Evolutionary conservation across 2,329 filamentous ascomycete species (phyloP), one percentile per base, ranked within the genome.

Genomic region (Pseudocercospora vitis): DNA sequence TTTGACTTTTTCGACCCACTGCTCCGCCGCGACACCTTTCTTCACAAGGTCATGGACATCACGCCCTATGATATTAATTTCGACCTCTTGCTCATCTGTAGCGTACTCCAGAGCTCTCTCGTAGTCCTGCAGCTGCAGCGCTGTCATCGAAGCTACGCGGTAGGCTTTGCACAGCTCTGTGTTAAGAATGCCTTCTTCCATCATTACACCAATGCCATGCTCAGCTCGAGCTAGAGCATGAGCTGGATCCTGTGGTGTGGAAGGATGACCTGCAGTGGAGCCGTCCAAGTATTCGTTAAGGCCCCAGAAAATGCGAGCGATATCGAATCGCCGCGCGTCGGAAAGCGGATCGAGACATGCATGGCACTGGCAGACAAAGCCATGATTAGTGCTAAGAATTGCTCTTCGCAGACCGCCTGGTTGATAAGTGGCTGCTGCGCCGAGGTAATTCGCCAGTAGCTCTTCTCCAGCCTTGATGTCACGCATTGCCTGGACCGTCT

Each of bases 131-230:
- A 57, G 26, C 4, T 57, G 39, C 7, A 64, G 44, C 1, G 58
- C 55, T 16, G 49, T 24, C 18, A 29, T 49, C 1, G 62, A 59
- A 6, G 62, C 61, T 5, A 59, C 39, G 19, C 60, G 63, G 33
- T 65, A 64, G 12, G 64, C 63, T 35, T 57, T 62, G 42, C 47
- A 37, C 2, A 67, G 54, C 47, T 65, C 62, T 12, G 53, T 35
- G 11, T 48, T 54, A 23, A 52, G 28, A 50, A 97, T 79, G 6
- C 92, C 92, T 74, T 97, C 92, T 72, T 96, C 91, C 33, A 96
- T 91, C 6, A 97, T 81, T 39, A 97, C 79, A 31, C 91, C 87
- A 71, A 97, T 96, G 70, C 97, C 46, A 33, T 63, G 56, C 37
- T 61, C 57, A 4, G 58, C 56, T 28, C 59, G 57, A 9, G 29